Evolutionary conservation across 257 asterid species (phyloP).

Genomic region (Nicotiana obtusifolia): DNA sequence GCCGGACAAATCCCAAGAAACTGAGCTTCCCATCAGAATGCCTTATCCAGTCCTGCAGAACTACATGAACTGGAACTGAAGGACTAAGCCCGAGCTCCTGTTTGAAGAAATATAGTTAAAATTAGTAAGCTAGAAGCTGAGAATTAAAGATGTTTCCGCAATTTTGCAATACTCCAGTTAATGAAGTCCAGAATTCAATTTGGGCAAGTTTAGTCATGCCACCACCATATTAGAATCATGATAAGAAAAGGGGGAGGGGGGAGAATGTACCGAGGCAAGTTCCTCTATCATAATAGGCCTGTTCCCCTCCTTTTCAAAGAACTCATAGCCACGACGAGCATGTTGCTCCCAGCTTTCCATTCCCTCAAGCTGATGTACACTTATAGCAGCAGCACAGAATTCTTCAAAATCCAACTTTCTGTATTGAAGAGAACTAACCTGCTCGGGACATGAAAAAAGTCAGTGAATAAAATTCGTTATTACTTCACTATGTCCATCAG

Average conservation of each 20-base stretch:
- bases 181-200: background rate
- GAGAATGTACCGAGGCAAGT: conserved; percentile 76
- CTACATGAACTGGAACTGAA: conserved; percentile 86
- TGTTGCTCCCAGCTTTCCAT: conserved; percentile 88
- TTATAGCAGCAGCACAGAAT: conserved; percentile 79
- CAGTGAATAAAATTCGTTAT: background rate
- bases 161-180: background rate
- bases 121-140: background rate
- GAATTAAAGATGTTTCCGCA: background rate
- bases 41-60: conserved; percentile 90
- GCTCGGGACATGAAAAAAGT: conserved; percentile 10
- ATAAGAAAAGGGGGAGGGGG: background rate
- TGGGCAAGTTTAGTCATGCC: background rate
- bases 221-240: background rate
- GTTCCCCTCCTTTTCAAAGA: conserved; percentile 88
- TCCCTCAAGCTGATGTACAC: conserved; percentile 90
- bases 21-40: conserved; percentile 93
- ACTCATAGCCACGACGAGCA: conserved; percentile 83
- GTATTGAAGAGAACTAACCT: conserved; percentile 89
- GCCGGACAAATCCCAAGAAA: conserved; percentile 83
- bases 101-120: background rate
- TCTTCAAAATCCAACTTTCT: conserved; percentile 85
- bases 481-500: background rate
- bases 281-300: conserved; percentile 90
- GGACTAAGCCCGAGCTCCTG: conserved; percentile 92